Evolutionary conservation across 2,329 filamentous ascomycete species (phyloP).

Genomic region (Microsporum ferrugineum): DNA sequence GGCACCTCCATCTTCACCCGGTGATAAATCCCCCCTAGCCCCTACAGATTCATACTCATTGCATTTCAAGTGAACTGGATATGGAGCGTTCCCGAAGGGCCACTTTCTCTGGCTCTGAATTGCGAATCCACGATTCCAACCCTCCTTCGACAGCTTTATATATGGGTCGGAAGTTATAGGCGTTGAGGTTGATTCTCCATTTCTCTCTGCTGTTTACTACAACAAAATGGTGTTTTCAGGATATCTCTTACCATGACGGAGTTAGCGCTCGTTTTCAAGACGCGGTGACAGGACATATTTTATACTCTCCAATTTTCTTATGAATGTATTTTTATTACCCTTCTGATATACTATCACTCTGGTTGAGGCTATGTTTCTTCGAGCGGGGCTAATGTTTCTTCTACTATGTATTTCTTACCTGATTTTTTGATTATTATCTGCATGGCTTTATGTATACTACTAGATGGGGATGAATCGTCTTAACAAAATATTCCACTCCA

Average conservation of each 20-base stretch:
- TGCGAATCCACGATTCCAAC: neutral
- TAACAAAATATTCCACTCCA: neutral
- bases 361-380: neutral
- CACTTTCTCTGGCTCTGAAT: neutral
- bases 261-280: neutral
- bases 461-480: neutral
- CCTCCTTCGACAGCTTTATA: neutral
- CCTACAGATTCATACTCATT: neutral
- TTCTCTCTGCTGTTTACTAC: neutral
- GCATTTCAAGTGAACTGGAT: neutral
- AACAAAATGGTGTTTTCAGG: neutral
- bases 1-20: neutral
- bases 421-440: neutral
- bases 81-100: neutral
- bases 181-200: neutral
- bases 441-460: neutral
- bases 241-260: neutral
- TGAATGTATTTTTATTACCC: conserved; percentile 6
- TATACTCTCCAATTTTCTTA: neutral
- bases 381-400: neutral
- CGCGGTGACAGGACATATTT: neutral
- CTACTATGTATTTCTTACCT: neutral
- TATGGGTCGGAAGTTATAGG: neutral
- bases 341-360: neutral
- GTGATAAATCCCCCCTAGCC: neutral